Percentiles rank a stretch among this genome's conserved stretches.
Conservation (phyloP, 78 protist genomes). For the Chrysochromulina tobinii region DNA sequence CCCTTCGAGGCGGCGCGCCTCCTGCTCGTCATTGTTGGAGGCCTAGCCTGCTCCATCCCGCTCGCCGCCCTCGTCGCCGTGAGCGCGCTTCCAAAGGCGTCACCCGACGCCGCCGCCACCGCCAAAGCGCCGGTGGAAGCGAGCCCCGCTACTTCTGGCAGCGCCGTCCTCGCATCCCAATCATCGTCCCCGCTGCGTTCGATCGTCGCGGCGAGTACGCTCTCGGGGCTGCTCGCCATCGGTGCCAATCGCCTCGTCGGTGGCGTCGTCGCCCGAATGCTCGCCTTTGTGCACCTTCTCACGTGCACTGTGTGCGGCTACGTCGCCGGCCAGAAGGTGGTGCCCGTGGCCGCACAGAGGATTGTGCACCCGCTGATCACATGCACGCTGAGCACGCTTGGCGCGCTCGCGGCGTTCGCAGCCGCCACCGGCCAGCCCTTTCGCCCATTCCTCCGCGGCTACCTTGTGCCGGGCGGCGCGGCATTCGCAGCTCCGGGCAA, state of each 20-base stretch:
- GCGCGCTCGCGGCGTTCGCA: not conserved
- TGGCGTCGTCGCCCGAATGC: too few species aligned
- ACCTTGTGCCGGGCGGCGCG: slow-evolving; percentile 6
- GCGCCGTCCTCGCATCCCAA: not conserved
- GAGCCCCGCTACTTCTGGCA: not conserved
- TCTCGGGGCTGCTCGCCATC: too few species aligned
- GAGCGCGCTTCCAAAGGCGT: not conserved
- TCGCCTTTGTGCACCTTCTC: not conserved
- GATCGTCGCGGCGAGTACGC: not conserved
- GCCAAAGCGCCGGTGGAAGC: not conserved
- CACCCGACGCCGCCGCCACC: too few species aligned
- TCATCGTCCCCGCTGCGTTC: too few species aligned
- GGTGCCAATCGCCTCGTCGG: too few species aligned
- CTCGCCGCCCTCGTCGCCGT: not conserved
- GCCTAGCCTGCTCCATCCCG: not conserved
- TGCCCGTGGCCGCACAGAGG: not conserved
- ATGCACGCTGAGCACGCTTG: not conserved
- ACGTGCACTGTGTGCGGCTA: not conserved
- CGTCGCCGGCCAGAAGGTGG: not conserved
- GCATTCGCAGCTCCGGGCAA: not conserved
- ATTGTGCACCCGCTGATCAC: not conserved
- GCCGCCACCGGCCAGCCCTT: not conserved
- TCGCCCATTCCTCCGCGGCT: not conserved
- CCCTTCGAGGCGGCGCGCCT: not conserved
- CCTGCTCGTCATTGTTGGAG: not conserved